These are phyloP conservation scores for Colletotrichum liriopes DNA, from an alignment of 2,329 filamentous ascomycete genomes.

Conservation along the genomic window DNA sequence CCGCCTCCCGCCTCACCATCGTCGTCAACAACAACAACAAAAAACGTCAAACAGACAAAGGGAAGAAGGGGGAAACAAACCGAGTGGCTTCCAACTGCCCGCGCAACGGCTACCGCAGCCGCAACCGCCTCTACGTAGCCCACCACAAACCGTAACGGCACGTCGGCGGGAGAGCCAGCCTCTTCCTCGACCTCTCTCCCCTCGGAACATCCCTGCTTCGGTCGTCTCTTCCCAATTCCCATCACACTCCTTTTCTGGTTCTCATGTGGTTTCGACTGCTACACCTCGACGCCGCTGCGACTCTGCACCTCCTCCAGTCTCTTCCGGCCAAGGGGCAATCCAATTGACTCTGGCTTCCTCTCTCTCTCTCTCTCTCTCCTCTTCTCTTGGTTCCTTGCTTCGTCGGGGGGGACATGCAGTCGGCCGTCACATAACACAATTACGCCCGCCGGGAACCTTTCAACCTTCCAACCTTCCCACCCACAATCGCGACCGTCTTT, in stretches of 20 bases:
- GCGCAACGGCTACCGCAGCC: constrained; percentile 33
- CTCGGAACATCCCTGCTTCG: neutral
- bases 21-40: constrained; percentile 6
- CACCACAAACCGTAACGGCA: constrained; percentile 17
- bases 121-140: constrained; percentile 15
- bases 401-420: constrained; percentile 9
- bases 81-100: constrained; percentile 11
- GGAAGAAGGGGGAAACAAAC: neutral
- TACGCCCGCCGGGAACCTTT: constrained; percentile 9
- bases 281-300: constrained; percentile 25
- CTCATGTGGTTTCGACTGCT: constrained; percentile 26
- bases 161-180: constrained; percentile 18
- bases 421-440: constrained; percentile 19
- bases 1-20: neutral
- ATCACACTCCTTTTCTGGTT: constrained; percentile 16
- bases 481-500: neutral
- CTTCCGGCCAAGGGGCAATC: neutral
- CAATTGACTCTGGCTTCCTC: neutral
- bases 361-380: neutral
- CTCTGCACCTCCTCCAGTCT: neutral
- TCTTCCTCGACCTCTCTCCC: neutral
- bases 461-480: neutral
- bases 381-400: neutral
- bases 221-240: neutral
- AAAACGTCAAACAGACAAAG: constrained; percentile 34